These are phyloP conservation scores for Teratosphaeria nubilosa DNA, from an alignment of 2,329 filamentous ascomycete species.

Conservation along the genomic window DNA sequence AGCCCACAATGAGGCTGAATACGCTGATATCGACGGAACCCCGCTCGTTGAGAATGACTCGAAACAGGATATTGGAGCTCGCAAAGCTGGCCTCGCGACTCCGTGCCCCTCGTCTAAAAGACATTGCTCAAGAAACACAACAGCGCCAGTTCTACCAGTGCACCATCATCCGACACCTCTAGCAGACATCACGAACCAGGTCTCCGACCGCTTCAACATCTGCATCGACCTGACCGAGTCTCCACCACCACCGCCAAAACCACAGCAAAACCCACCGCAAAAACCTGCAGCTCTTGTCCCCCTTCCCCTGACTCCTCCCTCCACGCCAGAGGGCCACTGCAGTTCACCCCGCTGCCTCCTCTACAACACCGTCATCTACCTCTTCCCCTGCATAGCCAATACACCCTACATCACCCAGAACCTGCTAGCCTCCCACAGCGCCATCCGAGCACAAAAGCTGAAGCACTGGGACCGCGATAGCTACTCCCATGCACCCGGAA, in stretches of 20 bases:
- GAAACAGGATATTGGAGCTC: neutral
- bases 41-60: neutral
- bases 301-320: neutral
- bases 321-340: neutral
- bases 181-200: slow-evolving; percentile 8
- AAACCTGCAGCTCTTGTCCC: neutral
- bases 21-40: neutral
- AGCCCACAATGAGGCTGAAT: neutral
- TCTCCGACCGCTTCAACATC: neutral
- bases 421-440: slow-evolving; percentile 16
- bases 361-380: slow-evolving; percentile 12
- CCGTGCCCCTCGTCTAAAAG: slow-evolving; percentile 2
- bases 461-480: slow-evolving; percentile 23
- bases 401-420: slow-evolving; percentile 20
- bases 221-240: neutral
- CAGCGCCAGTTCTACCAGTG: neutral
- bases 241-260: neutral
- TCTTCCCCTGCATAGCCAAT: slow-evolving; percentile 20
- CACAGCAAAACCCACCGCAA: neutral
- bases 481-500: slow-evolving; percentile 10
- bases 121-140: neutral
- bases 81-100: neutral
- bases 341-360: slow-evolving; percentile 12
- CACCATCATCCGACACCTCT: neutral
- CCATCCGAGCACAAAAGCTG: slow-evolving; percentile 6